phyloP scores from a whole-genome alignment of 2,329 filamentous ascomycete genomes.

The Dothiorella sarmentorum region DNA sequence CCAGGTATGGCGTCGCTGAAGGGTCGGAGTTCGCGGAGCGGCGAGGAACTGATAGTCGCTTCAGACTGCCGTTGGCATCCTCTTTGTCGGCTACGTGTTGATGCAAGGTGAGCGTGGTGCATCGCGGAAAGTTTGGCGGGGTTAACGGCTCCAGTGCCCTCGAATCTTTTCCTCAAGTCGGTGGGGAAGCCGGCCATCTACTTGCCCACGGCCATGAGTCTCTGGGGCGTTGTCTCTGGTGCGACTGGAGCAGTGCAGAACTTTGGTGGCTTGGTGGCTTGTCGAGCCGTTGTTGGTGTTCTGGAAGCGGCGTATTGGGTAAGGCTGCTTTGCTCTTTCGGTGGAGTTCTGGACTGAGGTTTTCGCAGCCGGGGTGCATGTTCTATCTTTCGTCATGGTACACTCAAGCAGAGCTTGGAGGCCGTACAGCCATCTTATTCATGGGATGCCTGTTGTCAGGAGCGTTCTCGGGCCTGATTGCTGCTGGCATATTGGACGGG shows the following conservation, averaged over 20 bases:
- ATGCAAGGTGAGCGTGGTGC: conserved; percentile 37
- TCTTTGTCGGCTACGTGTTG: conserved; percentile 49
- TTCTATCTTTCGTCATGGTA: conserved; percentile 24
- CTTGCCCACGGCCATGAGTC: conserved; percentile 38
- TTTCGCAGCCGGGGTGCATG: conserved; percentile 17
- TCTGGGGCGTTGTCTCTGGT: conserved; percentile 43
- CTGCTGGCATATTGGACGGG: conserved; percentile 27
- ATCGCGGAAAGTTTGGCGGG: conserved; percentile 46
- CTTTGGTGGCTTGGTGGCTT: conserved; percentile 45
- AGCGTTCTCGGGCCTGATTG: conserved; percentile 19
- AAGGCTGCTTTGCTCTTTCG: conserved; percentile 25
- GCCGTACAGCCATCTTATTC: conserved; percentile 20
- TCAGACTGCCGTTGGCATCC: conserved; percentile 58
- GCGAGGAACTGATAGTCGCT: neutral
- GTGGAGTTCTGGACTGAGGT: neutral
- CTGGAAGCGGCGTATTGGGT: conserved; percentile 50
- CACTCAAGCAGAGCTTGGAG: conserved; percentile 20
- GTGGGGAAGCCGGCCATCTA: conserved; percentile 38
- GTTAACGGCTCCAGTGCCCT: conserved; percentile 34
- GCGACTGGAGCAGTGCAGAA: conserved; percentile 40
- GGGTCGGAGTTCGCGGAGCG: no score
- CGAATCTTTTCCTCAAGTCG: conserved; percentile 41
- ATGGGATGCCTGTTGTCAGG: conserved; percentile 15
- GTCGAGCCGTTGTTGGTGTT: conserved; percentile 52
- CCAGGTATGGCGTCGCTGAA: conserved; percentile 17